These are phyloP conservation scores for Geotrichum restrictum DNA, from an alignment of 1,139 yeast genomes.

Conservation along the genomic window DNA sequence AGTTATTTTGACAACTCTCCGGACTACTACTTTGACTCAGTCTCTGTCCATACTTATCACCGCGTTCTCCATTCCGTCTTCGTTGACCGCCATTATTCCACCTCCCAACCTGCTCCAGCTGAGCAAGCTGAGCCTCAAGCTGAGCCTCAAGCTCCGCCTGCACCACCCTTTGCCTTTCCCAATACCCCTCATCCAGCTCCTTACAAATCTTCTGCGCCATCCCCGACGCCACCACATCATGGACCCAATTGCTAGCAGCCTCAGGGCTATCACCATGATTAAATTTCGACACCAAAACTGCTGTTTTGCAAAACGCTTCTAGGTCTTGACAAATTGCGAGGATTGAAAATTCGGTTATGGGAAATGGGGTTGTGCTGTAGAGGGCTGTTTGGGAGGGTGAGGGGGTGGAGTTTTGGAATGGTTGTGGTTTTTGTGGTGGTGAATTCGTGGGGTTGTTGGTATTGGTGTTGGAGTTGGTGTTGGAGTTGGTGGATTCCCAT, in stretches of 20 bases:
- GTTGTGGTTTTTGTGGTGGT: too few species aligned
- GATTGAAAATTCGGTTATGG: neutral
- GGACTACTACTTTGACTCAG: too few species aligned
- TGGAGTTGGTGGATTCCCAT: conserved; percentile 3
- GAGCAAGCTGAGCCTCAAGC: too few species aligned
- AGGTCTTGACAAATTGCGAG: conserved; percentile 8
- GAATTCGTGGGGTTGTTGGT: too few species aligned
- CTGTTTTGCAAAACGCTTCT: conserved; percentile 1
- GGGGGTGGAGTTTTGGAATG: neutral
- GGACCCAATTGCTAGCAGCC: conserved; percentile 6
- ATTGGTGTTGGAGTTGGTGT: too few species aligned
- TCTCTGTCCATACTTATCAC: too few species aligned
- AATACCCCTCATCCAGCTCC: neutral
- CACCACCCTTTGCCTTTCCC: neutral
- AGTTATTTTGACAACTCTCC: too few species aligned
- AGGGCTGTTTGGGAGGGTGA: neutral
- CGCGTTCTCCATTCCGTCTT: too few species aligned
- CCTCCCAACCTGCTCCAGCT: too few species aligned
- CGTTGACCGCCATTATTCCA: too few species aligned
- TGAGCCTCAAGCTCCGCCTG: too few species aligned
- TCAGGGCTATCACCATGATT: neutral
- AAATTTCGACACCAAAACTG: conserved; percentile 3
- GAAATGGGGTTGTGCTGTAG: conserved; percentile 2
- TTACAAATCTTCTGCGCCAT: neutral
- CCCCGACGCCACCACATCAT: conserved; percentile 10